phyloP scores from a whole-genome alignment of 768 basidiomycete species.

The Mycena haematopus region DNA sequence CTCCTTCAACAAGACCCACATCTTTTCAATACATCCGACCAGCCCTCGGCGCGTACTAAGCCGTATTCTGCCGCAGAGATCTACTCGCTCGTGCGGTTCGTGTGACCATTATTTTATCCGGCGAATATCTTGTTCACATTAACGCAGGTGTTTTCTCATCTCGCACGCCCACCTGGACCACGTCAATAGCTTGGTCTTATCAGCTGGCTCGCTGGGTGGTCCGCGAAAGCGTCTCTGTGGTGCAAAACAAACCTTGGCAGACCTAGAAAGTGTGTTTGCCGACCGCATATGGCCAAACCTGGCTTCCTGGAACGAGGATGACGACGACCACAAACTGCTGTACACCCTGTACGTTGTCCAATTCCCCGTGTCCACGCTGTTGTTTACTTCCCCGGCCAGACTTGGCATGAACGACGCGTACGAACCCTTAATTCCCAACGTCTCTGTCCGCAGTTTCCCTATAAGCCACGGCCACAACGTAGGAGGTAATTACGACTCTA shows the following conservation, averaged over 20 bases:
- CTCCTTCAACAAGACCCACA: slow-evolving; percentile 63
- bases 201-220: slow-evolving; percentile 78
- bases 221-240: slow-evolving; percentile 69
- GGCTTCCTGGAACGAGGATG: slow-evolving; percentile 72
- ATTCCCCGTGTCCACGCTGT: slow-evolving; percentile 12
- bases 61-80: slow-evolving; percentile 53
- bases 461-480: slow-evolving; percentile 74
- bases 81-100: slow-evolving; percentile 59
- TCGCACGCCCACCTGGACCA: slow-evolving; percentile 95
- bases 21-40: slow-evolving; percentile 52
- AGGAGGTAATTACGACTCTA: slow-evolving; percentile 68
- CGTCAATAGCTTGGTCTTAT: slow-evolving; percentile 79
- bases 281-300: slow-evolving; percentile 88
- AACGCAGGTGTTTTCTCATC: slow-evolving; percentile 76
- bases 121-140: not conserved
- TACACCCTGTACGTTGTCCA: slow-evolving; percentile 63
- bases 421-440: slow-evolving; percentile 52
- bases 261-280: slow-evolving; percentile 75
- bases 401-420: slow-evolving; percentile 61
- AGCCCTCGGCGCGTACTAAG: slow-evolving; percentile 30
- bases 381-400: slow-evolving; percentile 39
- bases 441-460: slow-evolving; percentile 72
- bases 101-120: not conserved
- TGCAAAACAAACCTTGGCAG: slow-evolving; percentile 63
- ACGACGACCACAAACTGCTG: slow-evolving; percentile 64